Percentiles rank a stretch among this genome's conserved stretches.
Conservation (phyloP, 139 green algal genomes). For the Micractinium conductrix region DNA sequence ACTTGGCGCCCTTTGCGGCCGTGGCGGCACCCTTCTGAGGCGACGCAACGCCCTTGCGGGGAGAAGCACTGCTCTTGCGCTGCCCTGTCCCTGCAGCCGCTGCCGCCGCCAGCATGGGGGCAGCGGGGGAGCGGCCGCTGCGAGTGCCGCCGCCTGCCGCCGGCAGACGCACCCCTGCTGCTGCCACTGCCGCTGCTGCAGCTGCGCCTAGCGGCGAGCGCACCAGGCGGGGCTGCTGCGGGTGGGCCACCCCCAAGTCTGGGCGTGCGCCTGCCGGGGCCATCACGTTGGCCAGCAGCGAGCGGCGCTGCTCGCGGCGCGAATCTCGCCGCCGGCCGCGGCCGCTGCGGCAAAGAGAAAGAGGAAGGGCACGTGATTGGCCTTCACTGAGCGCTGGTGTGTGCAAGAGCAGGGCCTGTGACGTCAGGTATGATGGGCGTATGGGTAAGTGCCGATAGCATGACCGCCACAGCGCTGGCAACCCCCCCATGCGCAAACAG, state of each 20-base stretch:
- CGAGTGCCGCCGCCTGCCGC: neutral
- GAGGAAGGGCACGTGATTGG: neutral
- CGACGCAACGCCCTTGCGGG: neutral
- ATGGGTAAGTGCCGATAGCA: too few relatives aligned
- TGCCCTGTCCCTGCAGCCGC: neutral
- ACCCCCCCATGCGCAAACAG: too few relatives aligned
- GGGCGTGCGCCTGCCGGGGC: neutral
- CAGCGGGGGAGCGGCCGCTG: neutral
- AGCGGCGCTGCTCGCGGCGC: neutral
- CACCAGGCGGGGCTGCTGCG: neutral
- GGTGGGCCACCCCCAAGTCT: neutral
- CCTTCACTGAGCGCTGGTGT: too few relatives aligned
- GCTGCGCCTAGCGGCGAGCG: neutral
- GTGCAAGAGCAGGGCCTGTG: too few relatives aligned
- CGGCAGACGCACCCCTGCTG: too few relatives aligned
- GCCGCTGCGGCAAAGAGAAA: neutral
- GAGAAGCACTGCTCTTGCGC: neutral
- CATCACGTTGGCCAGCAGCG: constrained; percentile 13
- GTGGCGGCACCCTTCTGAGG: too few relatives aligned
- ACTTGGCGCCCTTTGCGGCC: constrained; percentile 8
- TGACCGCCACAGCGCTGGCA: too few relatives aligned
- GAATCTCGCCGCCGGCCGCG: neutral
- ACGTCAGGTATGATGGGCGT: too few relatives aligned
- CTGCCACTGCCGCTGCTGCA: neutral
- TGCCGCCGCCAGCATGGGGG: too few relatives aligned